phyloP scores from a whole-genome alignment of 2,329 filamentous ascomycete species.

The Byssochlamys sp. region DNA sequence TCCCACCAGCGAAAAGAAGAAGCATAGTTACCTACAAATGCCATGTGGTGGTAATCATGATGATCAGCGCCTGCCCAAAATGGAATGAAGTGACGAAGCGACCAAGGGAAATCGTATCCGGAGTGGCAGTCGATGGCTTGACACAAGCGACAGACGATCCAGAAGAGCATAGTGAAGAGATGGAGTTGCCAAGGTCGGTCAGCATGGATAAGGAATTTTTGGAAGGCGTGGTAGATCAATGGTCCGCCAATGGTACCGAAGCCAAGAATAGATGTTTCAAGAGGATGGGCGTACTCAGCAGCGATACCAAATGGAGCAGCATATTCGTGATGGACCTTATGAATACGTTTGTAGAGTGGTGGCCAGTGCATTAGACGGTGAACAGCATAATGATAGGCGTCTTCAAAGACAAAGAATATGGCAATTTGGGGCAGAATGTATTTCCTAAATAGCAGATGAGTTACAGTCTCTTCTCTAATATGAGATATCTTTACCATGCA shows the following conservation, averaged over 20 bases:
- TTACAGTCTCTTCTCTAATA: constrained; percentile 77
- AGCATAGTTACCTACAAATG: constrained; percentile 95
- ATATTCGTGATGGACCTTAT: constrained; percentile 99
- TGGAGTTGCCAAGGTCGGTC: constrained; percentile 82
- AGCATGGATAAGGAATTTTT: too few species aligned
- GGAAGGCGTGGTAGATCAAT: constrained; percentile 72
- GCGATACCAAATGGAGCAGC: constrained; percentile 92
- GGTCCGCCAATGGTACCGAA: constrained; percentile 75
- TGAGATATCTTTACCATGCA: constrained; percentile 81
- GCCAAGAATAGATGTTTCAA: constrained; percentile 91
- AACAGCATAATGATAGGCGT: constrained; percentile 96
- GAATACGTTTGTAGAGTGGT: constrained; percentile 87
- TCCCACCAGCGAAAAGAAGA: constrained; percentile 99
- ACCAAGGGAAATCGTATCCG: constrained; percentile 98
- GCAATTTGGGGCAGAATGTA: constrained; percentile 88
- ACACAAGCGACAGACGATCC: constrained; percentile 87
- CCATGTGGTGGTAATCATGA: constrained; percentile 95
- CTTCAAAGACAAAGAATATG: constrained; percentile 90
- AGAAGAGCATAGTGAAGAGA: constrained; percentile 93
- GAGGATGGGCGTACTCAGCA: constrained; percentile 93
- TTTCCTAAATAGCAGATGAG: constrained; percentile 74
- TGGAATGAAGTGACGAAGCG: constrained; percentile 84
- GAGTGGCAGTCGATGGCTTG: constrained; percentile 97
- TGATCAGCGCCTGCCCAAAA: constrained; percentile 97
- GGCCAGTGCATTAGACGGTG: constrained; percentile 90